Evolutionary conservation across 78 protist species (phyloP).

Genomic region (Neovahlkampfia damariscottae): DNA sequence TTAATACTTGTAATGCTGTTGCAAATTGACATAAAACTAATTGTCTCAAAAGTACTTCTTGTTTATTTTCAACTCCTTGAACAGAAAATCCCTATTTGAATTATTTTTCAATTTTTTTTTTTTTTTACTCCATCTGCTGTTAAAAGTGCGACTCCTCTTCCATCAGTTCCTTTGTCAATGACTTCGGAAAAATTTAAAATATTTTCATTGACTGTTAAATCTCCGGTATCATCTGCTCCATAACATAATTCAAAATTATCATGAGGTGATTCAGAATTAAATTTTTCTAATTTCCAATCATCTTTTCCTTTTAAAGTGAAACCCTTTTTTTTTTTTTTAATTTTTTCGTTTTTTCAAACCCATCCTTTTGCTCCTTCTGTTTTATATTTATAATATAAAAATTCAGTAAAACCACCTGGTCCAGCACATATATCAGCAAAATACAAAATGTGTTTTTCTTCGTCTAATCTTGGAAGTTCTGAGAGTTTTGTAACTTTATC

Average conservation of each 20-base stretch:
- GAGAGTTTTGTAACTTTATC: slow-evolving; percentile 27
- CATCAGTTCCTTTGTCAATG: slow-evolving; percentile 31
- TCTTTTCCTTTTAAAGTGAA: slow-evolving; percentile 51
- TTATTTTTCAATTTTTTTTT: background rate
- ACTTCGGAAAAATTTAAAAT: slow-evolving; percentile 26
- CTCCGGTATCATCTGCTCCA: slow-evolving; percentile 49
- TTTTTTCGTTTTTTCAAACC: too few relatives aligned
- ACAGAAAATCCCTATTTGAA: slow-evolving; percentile 26
- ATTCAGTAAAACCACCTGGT: slow-evolving; percentile 86
- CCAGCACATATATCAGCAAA: slow-evolving; percentile 76
- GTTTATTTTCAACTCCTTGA: slow-evolving; percentile 50
- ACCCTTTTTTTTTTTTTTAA: too few relatives aligned
- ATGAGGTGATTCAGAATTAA: slow-evolving; percentile 34
- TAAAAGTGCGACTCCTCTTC: slow-evolving; percentile 43
- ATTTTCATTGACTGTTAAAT: slow-evolving; percentile 39
- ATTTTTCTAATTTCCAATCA: slow-evolving; percentile 50
- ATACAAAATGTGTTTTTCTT: background rate
- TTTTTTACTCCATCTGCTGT: slow-evolving; percentile 63
- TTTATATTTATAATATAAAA: slow-evolving; percentile 40
- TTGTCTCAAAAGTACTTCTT: slow-evolving; percentile 43
- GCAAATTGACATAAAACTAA: slow-evolving; percentile 63
- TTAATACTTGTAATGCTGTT: slow-evolving; percentile 32
- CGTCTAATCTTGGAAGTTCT: background rate
- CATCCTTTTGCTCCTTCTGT: slow-evolving; percentile 14
- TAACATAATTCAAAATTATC: slow-evolving; percentile 47